A percentile compares a stretch with the other conserved stretches of the same genome.
These are phyloP conservation scores for Scutellaria minor DNA, from an alignment of 257 asterid genomes.

Conservation along the genomic window DNA sequence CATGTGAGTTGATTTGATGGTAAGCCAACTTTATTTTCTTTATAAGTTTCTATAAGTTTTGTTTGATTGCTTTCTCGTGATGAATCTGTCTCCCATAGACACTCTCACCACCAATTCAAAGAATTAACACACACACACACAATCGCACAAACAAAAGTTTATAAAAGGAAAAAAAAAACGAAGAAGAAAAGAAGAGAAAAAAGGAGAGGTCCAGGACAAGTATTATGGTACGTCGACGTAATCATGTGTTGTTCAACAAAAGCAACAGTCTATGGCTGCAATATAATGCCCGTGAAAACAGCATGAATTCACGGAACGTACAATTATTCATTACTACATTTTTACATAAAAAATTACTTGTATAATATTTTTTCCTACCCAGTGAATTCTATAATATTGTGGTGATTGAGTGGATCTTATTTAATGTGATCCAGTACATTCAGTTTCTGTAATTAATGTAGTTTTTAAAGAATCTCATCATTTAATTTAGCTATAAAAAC, in stretches of 20 bases:
- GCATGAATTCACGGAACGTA: constrained; percentile 42
- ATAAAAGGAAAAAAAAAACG: neutral
- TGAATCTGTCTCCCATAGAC: constrained; percentile 28
- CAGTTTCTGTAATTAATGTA: too few relatives aligned
- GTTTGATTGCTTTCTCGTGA: constrained; percentile 57
- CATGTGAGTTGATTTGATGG: constrained; percentile 54
- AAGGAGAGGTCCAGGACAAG: neutral
- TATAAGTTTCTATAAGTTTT: constrained; percentile 32
- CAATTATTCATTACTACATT: constrained; percentile 8
- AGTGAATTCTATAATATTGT: constrained; percentile 27
- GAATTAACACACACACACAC: neutral
- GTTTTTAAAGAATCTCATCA: too few relatives aligned
- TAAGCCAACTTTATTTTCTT: constrained; percentile 35
- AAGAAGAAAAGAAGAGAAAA: neutral
- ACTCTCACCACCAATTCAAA: neutral
- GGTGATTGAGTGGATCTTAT: neutral
- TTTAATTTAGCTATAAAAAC: too few relatives aligned
- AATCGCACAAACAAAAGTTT: neutral
- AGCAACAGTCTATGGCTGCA: constrained; percentile 42
- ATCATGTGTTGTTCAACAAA: constrained; percentile 31
- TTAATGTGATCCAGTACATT: too few relatives aligned
- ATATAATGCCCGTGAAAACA: constrained; percentile 49
- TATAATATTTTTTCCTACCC: neutral
- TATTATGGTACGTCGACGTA: constrained; percentile 27
- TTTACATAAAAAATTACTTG: neutral